A percentile compares a stretch with the other conserved stretches of the same genome.
These are phyloP conservation scores for Wickerhamiella musiphila DNA, from an alignment of 805 yeast genomes.

Conservation along the genomic window DNA sequence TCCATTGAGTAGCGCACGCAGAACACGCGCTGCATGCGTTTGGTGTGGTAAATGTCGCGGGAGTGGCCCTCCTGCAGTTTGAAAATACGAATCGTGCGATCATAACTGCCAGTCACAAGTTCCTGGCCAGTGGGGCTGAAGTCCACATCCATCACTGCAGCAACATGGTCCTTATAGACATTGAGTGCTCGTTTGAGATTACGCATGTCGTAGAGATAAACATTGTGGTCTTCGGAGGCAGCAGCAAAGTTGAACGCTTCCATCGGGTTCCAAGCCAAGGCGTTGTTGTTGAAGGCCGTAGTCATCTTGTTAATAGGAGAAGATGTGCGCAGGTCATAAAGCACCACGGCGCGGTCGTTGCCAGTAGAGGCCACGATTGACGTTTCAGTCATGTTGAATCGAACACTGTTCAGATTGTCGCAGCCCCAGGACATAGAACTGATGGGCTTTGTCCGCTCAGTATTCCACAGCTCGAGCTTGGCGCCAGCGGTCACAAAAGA, in stretches of 20 bases:
- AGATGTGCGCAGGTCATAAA: slow-evolving; percentile 80
- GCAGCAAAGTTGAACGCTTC: slow-evolving; percentile 88
- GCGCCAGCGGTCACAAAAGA: slow-evolving; percentile 88
- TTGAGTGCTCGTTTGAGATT: slow-evolving; percentile 65
- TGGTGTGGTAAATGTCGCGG: slow-evolving; percentile 88
- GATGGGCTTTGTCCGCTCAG: slow-evolving; percentile 57
- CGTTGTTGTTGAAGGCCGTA: slow-evolving; percentile 65
- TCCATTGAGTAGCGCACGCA: slow-evolving; percentile 77
- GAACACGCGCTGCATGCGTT: slow-evolving; percentile 92
- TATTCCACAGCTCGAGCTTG: slow-evolving; percentile 82
- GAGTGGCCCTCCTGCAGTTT: slow-evolving; percentile 73
- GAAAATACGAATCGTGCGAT: slow-evolving; percentile 74
- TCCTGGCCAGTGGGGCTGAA: slow-evolving; percentile 96
- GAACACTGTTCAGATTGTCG: slow-evolving; percentile 67
- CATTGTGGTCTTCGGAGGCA: slow-evolving; percentile 88
- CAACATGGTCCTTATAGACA: slow-evolving; percentile 86
- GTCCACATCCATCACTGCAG: slow-evolving; percentile 89
- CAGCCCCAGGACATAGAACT: slow-evolving; percentile 90
- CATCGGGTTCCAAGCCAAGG: slow-evolving; percentile 93
- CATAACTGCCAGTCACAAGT: slow-evolving; percentile 87
- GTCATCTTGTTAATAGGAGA: slow-evolving; percentile 85
- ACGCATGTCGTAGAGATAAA: slow-evolving; percentile 92
- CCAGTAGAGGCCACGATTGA: slow-evolving; percentile 78
- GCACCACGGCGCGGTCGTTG: slow-evolving; percentile 65
- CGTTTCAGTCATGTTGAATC: slow-evolving; percentile 81